Base-by-base conservation (phyloP, 331 rosid species). In the Prunus yedoensis region DNA sequence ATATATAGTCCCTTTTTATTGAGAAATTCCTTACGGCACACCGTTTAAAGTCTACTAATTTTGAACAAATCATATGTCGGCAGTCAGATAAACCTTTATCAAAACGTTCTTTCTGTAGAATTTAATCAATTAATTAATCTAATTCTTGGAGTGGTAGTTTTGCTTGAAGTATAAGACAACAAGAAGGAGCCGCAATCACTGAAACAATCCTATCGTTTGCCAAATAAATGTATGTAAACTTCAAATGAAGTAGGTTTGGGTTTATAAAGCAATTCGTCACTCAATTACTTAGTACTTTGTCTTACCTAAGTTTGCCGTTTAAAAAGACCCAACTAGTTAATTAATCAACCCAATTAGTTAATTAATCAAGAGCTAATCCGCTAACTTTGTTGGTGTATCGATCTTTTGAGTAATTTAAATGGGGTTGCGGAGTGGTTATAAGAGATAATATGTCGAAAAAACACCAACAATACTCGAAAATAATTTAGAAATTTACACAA, bases 171-270 rank as follows among this genome's bases (percentile, higher is more conserved):
- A 17, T 21, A 52, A 16, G 58, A 2, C 58, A 52, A 52, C 58
- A 16, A 16, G 20, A 52, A 62, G 6, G 23, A 62, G 23, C 47
- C 68, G 21, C 47, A 8, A 18, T 62, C 13, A 8, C 68, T 16
- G 68, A 62, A 21, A 25, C 27, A 27, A 60, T 47, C 16, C 1
- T 14, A 47, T 10, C 16, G 52, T 3, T 14, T 14, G 16, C 4
- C 52, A 47, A 10, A 14, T 14, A 11, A 47, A 47, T 11, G 52
- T 47, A 47, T 47, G 2, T 10, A 10, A 47, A 47, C 52, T 25
- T 60, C 66, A 60, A 28, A 60, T 60, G 66, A 60, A 60, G 41
- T 60, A 27, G 38, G 66, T 27, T 60, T 60, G n/a, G 66, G 9
- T 60, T 25, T 6, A 38, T 38, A 38, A 60, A 25, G 66, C 38